Percentiles rank a stretch among this genome's conserved stretches.
Conservation (phyloP, 176 grass and related monocot genomes). For the Hsuehochloa calcarea region DNA sequence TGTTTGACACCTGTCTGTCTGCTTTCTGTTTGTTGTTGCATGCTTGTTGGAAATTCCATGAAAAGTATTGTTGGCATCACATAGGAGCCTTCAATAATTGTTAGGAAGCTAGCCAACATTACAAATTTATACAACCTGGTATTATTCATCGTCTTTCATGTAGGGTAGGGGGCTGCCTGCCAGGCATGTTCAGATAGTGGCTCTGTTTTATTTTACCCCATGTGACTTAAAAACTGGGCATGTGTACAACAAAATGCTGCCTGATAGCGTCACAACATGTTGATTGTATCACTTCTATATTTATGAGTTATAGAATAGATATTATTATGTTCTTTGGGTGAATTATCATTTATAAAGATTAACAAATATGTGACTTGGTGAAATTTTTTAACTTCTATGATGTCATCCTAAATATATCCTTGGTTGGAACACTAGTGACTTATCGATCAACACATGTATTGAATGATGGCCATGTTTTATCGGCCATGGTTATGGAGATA, state of each 20-base stretch:
- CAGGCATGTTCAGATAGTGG: neutral
- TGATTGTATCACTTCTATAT: too few relatives aligned
- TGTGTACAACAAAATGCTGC: neutral
- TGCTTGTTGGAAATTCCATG: neutral
- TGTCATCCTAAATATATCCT: too few relatives aligned
- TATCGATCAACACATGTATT: too few relatives aligned
- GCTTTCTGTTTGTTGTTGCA: neutral
- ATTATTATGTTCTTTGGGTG: too few relatives aligned
- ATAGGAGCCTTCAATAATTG: neutral
- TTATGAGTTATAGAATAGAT: too few relatives aligned
- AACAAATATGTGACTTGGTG: too few relatives aligned
- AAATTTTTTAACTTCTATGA: too few relatives aligned
- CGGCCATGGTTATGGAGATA: too few relatives aligned
- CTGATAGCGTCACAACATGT: neutral
- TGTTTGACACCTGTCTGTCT: neutral
- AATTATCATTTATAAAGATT: too few relatives aligned
- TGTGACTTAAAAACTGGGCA: neutral
- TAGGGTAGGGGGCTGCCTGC: neutral
- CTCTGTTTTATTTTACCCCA: neutral
- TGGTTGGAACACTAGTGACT: too few relatives aligned
- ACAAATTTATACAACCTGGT: slow-evolving; percentile 28
- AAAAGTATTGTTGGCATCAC: neutral
- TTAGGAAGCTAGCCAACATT: neutral
- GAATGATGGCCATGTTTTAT: too few relatives aligned
- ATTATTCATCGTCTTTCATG: neutral